Percentiles rank a stretch among this genome's conserved stretches.
Conservation (phyloP, 306 rosid species). For the Rosa lucieae region DNA sequence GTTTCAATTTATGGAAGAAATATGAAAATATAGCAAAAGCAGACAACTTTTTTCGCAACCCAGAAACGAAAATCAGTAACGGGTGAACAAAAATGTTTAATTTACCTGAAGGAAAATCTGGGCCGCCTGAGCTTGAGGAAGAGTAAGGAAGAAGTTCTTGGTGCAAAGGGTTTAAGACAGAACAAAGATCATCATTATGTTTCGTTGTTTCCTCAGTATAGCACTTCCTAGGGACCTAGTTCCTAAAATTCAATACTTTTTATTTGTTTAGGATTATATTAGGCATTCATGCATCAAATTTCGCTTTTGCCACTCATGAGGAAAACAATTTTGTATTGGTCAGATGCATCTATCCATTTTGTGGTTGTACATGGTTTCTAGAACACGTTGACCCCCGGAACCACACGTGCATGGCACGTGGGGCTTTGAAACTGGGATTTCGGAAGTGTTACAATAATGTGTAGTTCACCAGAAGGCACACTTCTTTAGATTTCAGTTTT, state of each 20-base stretch:
- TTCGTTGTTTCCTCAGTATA: not conserved
- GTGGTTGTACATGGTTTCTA: not conserved
- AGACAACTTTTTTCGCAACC: not conserved
- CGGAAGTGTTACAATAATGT: not conserved
- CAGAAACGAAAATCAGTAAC: not conserved
- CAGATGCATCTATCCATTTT: not conserved
- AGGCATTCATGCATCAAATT: not conserved
- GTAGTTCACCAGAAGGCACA: not conserved
- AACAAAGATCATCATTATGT: not conserved
- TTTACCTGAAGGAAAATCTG: conserved; percentile 15
- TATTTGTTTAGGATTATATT: not conserved
- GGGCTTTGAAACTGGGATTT: not conserved
- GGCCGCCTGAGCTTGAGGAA: not conserved
- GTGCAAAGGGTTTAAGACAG: not conserved
- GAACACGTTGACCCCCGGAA: not conserved
- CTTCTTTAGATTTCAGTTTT: not conserved
- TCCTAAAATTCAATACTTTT: not conserved
- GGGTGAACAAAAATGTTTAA: not conserved
- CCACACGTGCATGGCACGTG: conserved; percentile 9
- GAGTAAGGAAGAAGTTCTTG: not conserved
- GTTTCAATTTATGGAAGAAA: not conserved
- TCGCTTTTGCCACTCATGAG: not conserved
- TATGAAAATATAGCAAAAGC: not conserved
- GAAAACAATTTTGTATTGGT: not conserved
- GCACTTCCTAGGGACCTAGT: no score